Conservation (phyloP, 257 asterid species). For the Leonotis leonurus region DNA sequence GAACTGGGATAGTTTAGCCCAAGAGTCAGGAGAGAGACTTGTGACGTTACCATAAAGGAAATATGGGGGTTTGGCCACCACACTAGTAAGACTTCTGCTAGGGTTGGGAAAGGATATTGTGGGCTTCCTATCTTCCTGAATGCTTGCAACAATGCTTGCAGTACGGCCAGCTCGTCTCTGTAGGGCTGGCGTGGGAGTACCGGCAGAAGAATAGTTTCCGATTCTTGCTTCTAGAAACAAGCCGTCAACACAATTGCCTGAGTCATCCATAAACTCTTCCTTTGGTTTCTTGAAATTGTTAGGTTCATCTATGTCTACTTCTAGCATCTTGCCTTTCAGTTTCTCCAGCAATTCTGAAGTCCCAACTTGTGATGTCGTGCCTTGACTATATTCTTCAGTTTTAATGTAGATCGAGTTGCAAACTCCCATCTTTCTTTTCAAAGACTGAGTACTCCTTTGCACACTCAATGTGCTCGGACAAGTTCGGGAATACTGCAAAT, state of each 20-base stretch:
- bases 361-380: constrained; percentile 22
- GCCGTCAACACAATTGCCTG: constrained; percentile 23
- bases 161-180: constrained; percentile 25
- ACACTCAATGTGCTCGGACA: constrained; percentile 16
- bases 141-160: constrained; percentile 22
- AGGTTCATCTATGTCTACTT: constrained; percentile 32
- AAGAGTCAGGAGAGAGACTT: constrained; percentile 40
- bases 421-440: constrained; percentile 28
- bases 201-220: constrained; percentile 22
- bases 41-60: constrained; percentile 61
- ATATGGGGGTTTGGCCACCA: constrained; percentile 69
- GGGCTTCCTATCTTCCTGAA: constrained; percentile 35
- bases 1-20: constrained; percentile 75
- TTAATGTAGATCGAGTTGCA: constrained; percentile 29
- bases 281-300: constrained; percentile 45
- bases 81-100: constrained; percentile 32
- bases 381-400: constrained; percentile 44
- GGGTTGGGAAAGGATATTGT: constrained; percentile 34
- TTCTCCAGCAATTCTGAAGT: constrained; percentile 39
- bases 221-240: constrained; percentile 35
- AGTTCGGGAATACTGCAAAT: constrained; percentile 31
- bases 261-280: constrained; percentile 41
- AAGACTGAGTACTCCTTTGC: constrained; percentile 13
- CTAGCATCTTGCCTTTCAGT: constrained; percentile 64
- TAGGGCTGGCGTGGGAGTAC: constrained; percentile 15